These are phyloP conservation scores for Bimuria novae-zelandiae DNA, from an alignment of 2,329 filamentous ascomycete species.

Conservation along the genomic window DNA sequence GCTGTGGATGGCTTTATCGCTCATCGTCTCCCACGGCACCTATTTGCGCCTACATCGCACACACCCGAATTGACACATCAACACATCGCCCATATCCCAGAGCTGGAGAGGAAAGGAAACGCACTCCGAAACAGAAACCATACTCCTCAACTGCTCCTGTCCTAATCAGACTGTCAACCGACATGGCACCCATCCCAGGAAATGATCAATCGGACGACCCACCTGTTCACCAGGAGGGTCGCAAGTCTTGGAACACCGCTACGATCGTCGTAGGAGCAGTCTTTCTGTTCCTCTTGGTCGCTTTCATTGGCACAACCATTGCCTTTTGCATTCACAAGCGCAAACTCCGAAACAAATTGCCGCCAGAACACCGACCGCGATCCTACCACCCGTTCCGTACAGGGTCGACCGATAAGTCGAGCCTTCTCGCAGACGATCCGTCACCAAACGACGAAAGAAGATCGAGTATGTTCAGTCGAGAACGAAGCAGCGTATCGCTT, in stretches of 20 bases:
- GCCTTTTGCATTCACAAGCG: conserved; percentile 29
- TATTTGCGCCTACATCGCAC: conserved; percentile 7
- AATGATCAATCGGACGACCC: conserved; percentile 17
- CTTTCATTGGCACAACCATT: conserved; percentile 23
- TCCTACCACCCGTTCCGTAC: conserved; percentile 26
- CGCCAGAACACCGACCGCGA: conserved; percentile 17
- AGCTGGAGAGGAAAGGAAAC: background rate
- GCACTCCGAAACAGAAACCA: background rate
- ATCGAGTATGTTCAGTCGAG: conserved; percentile 39
- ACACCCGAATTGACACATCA: background rate
- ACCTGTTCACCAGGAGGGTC: conserved; percentile 12
- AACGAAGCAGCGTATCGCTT: conserved; percentile 33
- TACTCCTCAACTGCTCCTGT: background rate
- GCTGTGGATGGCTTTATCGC: conserved; percentile 22
- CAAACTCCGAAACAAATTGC: conserved; percentile 31
- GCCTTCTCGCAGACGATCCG: conserved; percentile 29
- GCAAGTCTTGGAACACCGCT: conserved; percentile 27
- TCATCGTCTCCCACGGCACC: conserved; percentile 14
- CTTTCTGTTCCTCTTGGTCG: conserved; percentile 30
- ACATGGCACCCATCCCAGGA: conserved; percentile 35
- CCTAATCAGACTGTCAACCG: background rate
- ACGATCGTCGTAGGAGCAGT: conserved; percentile 34
- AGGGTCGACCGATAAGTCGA: conserved; percentile 24
- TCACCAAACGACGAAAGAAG: conserved; percentile 29
- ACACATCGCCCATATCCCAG: conserved; percentile 14